Percentiles rank a stretch among this genome's conserved stretches.
Evolutionary conservation across 257 asterid genomes (phyloP).

Genomic region (Jasminum sambac): DNA sequence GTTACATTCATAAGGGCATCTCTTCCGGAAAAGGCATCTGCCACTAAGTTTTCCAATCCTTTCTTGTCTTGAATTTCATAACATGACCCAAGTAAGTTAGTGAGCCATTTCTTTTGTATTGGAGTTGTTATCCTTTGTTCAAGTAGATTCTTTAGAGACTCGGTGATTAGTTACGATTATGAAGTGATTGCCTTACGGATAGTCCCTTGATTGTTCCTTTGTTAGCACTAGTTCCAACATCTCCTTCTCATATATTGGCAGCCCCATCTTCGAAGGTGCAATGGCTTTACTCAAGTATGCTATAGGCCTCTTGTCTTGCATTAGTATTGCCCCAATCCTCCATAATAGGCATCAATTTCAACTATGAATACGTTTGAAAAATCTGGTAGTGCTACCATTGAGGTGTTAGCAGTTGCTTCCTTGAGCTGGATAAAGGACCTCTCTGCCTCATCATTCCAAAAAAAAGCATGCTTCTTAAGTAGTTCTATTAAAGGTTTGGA

Average conservation of each 20-base stretch:
- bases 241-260: neutral
- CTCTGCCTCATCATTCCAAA: neutral
- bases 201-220: neutral
- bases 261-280: neutral
- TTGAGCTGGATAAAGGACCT: neutral
- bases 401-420: neutral
- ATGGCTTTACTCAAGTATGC: neutral
- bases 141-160: neutral
- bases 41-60: neutral
- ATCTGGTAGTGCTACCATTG: neutral
- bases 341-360: neutral
- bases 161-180: neutral
- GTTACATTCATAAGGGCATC: no score
- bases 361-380: neutral
- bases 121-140: neutral
- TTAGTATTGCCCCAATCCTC: neutral
- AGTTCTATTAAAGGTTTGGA: neutral
- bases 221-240: neutral
- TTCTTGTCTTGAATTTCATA: neutral
- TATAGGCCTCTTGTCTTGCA: neutral
- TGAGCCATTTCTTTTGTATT: neutral
- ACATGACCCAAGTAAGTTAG: neutral
- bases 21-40: neutral
- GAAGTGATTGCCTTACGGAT: neutral
- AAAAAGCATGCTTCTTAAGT: neutral